These are phyloP conservation scores for Termitomyces sp. DNA, from an alignment of 768 basidiomycete species.

Conservation along the genomic window DNA sequence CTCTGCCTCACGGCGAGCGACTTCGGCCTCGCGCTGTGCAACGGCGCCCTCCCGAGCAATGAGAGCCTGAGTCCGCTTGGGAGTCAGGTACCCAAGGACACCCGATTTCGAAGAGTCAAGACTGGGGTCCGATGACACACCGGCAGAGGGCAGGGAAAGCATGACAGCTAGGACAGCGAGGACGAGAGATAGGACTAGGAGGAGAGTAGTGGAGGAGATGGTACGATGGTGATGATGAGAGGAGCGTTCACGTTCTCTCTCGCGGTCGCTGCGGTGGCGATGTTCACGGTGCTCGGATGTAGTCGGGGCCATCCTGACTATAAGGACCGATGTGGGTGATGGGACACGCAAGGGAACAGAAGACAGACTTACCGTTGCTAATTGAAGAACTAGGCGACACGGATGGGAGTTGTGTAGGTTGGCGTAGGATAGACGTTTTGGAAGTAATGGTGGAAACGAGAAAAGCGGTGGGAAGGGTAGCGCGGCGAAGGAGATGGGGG, in stretches of 20 bases:
- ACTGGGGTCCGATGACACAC: slow-evolving; percentile 34
- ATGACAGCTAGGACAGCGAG: slow-evolving; percentile 88
- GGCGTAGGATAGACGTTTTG: slow-evolving; percentile 68
- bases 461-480: slow-evolving; percentile 23
- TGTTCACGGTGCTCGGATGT: slow-evolving; percentile 77
- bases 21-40: slow-evolving; percentile 82
- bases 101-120: slow-evolving; percentile 46
- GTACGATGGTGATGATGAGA: slow-evolving; percentile 80
- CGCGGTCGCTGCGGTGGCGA: slow-evolving; percentile 44
- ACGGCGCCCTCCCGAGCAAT: slow-evolving; percentile 78
- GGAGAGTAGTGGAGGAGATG: slow-evolving; percentile 85
- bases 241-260: slow-evolving; percentile 49
- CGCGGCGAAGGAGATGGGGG: slow-evolving; percentile 27
- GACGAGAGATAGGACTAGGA: slow-evolving; percentile 82
- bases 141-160: slow-evolving; percentile 72
- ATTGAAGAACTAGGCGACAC: slow-evolving; percentile 70
- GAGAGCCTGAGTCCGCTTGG: slow-evolving; percentile 79
- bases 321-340: slow-evolving; percentile 22
- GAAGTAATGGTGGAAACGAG: slow-evolving; percentile 33
- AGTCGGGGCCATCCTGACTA: slow-evolving; percentile 86
- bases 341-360: slow-evolving; percentile 2
- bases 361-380: slow-evolving; percentile 37
- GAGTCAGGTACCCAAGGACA: slow-evolving; percentile 72
- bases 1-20: slow-evolving; percentile 87
- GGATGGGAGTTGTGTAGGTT: slow-evolving; percentile 52